phyloP scores from a whole-genome alignment of 2,329 filamentous ascomycete species.

The Westerdykella sp. region DNA sequence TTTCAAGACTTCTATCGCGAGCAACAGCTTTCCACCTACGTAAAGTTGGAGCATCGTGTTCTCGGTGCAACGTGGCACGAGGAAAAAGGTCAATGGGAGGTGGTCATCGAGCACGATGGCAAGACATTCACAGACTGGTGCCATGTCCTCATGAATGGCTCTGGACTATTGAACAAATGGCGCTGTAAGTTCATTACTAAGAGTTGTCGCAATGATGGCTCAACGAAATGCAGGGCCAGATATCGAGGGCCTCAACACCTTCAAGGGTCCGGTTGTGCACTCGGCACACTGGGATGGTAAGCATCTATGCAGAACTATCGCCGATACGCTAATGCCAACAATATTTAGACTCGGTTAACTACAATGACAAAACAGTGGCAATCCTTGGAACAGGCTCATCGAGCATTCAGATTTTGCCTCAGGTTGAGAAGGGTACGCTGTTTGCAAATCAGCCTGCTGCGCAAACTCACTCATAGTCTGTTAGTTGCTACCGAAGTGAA shows the following conservation, averaged over 20 bases:
- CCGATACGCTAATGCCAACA: neutral
- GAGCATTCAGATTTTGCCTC: constrained; percentile 39
- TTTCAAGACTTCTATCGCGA: constrained; percentile 30
- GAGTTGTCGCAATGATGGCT: constrained; percentile 25
- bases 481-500: constrained; percentile 20
- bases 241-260: constrained; percentile 26
- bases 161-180: constrained; percentile 17
- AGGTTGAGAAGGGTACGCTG: constrained; percentile 9
- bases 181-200: constrained; percentile 9
- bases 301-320: constrained; percentile 6
- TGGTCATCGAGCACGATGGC: constrained; percentile 33
- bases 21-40: constrained; percentile 25
- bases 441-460: constrained; percentile 17
- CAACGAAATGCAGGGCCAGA: constrained; percentile 30
- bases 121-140: constrained; percentile 20
- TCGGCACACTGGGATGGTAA: constrained; percentile 31
- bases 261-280: constrained; percentile 33
- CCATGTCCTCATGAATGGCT: constrained; percentile 27
- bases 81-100: constrained; percentile 30
- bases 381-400: constrained; percentile 33
- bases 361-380: constrained; percentile 26
- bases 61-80: constrained; percentile 27
- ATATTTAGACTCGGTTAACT: constrained; percentile 25
- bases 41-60: constrained; percentile 11
- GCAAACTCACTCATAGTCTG: constrained; percentile 15